These are phyloP conservation scores for Nothophytophthora sp. DNA, from an alignment of 352 stramenopile species.

Conservation along the genomic window DNA sequence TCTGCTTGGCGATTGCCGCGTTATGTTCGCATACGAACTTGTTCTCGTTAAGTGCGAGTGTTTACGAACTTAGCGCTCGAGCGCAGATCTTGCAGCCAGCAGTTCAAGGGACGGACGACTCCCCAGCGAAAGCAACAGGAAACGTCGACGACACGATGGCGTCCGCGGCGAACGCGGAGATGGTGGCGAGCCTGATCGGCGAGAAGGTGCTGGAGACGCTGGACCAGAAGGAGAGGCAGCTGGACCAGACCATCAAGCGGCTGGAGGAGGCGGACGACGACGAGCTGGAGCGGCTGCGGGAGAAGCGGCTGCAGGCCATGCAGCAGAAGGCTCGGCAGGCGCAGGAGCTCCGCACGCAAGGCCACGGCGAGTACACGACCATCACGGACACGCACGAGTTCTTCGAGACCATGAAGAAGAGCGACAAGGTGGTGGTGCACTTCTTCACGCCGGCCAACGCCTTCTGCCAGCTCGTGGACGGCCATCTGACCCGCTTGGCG, in stretches of 20 bases:
- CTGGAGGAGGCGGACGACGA: conserved; percentile 88
- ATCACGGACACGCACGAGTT: conserved; percentile 94
- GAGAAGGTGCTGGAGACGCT: conserved; percentile 89
- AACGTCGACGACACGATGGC: conserved; percentile 42
- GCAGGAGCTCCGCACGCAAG: conserved; percentile 76
- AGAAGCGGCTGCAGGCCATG: conserved; percentile 78
- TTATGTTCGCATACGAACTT: too few relatives aligned
- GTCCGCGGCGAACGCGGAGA: conserved; percentile 68
- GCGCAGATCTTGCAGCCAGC: too few relatives aligned
- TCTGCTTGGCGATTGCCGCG: too few relatives aligned
- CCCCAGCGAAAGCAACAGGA: too few relatives aligned
- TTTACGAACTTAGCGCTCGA: too few relatives aligned
- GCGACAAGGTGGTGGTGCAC: conserved; percentile 92
- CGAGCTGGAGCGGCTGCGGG: conserved; percentile 87
- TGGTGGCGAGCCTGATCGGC: conserved; percentile 79
- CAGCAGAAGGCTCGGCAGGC: conserved; percentile 65
- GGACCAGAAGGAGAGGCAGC: conserved; percentile 79
- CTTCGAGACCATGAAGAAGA: conserved; percentile 94
- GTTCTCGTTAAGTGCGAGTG: too few relatives aligned
- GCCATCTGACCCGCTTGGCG: conserved; percentile 90
- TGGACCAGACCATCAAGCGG: conserved; percentile 85
- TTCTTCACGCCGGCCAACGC: conserved; percentile 95
- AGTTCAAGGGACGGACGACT: conserved; percentile 4
- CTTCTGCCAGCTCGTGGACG: conserved; percentile 94
- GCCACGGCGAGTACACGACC: conserved; percentile 89